phyloP scores from a whole-genome alignment of 2,329 filamentous ascomycete species.

The Trichothecium roseum region DNA sequence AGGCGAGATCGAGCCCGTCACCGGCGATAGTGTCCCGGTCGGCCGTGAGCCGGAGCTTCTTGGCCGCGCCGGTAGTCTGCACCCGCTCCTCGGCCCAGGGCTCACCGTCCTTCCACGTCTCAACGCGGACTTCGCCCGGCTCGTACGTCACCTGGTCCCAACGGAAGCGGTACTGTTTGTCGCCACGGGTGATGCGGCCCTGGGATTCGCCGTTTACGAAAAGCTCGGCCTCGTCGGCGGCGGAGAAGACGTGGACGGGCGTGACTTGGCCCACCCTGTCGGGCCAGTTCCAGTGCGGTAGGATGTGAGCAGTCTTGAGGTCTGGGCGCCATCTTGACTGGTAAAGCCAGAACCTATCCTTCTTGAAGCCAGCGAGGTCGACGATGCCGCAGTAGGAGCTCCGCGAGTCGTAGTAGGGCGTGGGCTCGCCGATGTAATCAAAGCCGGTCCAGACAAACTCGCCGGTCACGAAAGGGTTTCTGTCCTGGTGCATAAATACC shows the following conservation, averaged over 20 bases:
- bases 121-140: slow-evolving; percentile 34
- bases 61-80: slow-evolving; percentile 28
- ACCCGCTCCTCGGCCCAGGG: slow-evolving; percentile 33
- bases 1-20: slow-evolving; percentile 35
- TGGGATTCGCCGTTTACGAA: slow-evolving; percentile 39
- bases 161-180: slow-evolving; percentile 35
- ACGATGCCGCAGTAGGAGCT: slow-evolving; percentile 47
- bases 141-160: slow-evolving; percentile 41
- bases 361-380: slow-evolving; percentile 45
- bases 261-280: slow-evolving; percentile 34
- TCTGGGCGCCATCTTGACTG: slow-evolving; percentile 42
- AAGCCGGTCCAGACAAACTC: slow-evolving; percentile 43
- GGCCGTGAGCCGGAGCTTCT: slow-evolving; percentile 24
- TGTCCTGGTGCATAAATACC: slow-evolving; percentile 38
- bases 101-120: slow-evolving; percentile 34
- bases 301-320: slow-evolving; percentile 36
- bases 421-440: slow-evolving; percentile 40
- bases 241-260: slow-evolving; percentile 43
- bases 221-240: slow-evolving; percentile 42
- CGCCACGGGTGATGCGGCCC: slow-evolving; percentile 24
- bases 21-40: slow-evolving; percentile 27
- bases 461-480: slow-evolving; percentile 37
- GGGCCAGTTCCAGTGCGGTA: slow-evolving; percentile 47
- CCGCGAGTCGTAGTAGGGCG: slow-evolving; percentile 33
- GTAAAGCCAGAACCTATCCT: slow-evolving; percentile 45